Evolutionary conservation across 2,329 filamentous ascomycete genomes (phyloP).

Genomic region (Fusarium transvaalense): DNA sequence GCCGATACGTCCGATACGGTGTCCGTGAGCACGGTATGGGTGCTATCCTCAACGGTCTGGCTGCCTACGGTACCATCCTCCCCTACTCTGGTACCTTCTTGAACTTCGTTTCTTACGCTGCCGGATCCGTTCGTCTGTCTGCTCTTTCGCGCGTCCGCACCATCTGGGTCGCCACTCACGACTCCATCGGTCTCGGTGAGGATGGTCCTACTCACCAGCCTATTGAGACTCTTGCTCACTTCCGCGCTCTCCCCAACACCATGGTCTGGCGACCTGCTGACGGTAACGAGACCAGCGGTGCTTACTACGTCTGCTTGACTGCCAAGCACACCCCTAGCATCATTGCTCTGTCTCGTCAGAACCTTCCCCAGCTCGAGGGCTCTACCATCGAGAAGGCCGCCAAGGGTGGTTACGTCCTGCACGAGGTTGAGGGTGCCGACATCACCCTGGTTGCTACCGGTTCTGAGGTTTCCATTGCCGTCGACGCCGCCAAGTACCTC

Average conservation of each 20-base stretch:
- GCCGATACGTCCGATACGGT: constrained; percentile 93
- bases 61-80: constrained; percentile 94
- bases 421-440: constrained; percentile 85
- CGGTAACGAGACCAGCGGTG: constrained; percentile 97
- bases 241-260: constrained; percentile 98
- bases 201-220: constrained; percentile 99
- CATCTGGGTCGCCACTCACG: constrained; percentile 98
- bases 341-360: constrained; percentile 95
- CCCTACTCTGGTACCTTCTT: constrained; percentile 97
- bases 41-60: constrained; percentile 93
- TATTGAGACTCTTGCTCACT: constrained; percentile 97
- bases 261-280: constrained; percentile 99
- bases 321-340: constrained; percentile 92
- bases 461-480: constrained; percentile 93
- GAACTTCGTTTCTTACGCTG: constrained; percentile 99
- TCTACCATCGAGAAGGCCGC: constrained; percentile 88
- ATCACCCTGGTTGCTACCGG: constrained; percentile 94
- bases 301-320: constrained; percentile 95
- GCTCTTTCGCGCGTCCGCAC: constrained; percentile 89
- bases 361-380: constrained; percentile 96
- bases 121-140: constrained; percentile 93
- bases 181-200: constrained; percentile 99
- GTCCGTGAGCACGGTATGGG: constrained; percentile 94
- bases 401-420: constrained; percentile 95
- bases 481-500: constrained; percentile 92